These are phyloP conservation scores for Aspergillus tamarii DNA, from an alignment of 2,329 filamentous ascomycete genomes.

Conservation along the genomic window DNA sequence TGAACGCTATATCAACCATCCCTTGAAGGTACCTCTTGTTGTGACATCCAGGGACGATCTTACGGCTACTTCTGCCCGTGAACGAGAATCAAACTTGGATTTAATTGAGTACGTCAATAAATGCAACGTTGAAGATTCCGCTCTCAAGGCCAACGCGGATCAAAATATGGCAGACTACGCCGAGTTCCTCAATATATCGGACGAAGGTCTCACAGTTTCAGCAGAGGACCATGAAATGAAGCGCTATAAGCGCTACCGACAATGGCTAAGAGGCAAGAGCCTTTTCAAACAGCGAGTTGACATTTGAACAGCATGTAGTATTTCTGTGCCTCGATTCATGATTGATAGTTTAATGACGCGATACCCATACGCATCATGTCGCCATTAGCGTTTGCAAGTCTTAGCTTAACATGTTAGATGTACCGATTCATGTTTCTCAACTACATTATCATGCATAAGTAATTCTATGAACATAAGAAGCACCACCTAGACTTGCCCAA, in stretches of 20 bases:
- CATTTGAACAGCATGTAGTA: constrained; percentile 27
- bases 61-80: constrained; percentile 38
- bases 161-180: constrained; percentile 73
- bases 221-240: constrained; percentile 89
- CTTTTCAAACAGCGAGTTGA: constrained; percentile 85
- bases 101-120: constrained; percentile 81
- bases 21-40: constrained; percentile 78
- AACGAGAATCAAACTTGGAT: constrained; percentile 57
- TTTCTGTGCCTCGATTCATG: background rate
- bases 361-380: background rate
- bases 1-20: constrained; percentile 83
- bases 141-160: constrained; percentile 51
- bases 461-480: background rate
- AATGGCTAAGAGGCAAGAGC: constrained; percentile 93
- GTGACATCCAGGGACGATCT: constrained; percentile 48
- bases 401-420: background rate
- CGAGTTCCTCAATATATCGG: constrained; percentile 74
- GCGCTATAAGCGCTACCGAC: constrained; percentile 92
- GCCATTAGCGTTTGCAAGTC: background rate
- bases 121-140: constrained; percentile 62
- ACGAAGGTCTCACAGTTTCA: constrained; percentile 84
- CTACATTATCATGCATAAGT: background rate
- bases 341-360: background rate
- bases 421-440: background rate
- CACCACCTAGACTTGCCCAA: constrained; percentile 6